Conservation (phyloP, 192 early-diverging fungal genomes). For the Obelidium mucronatum region DNA sequence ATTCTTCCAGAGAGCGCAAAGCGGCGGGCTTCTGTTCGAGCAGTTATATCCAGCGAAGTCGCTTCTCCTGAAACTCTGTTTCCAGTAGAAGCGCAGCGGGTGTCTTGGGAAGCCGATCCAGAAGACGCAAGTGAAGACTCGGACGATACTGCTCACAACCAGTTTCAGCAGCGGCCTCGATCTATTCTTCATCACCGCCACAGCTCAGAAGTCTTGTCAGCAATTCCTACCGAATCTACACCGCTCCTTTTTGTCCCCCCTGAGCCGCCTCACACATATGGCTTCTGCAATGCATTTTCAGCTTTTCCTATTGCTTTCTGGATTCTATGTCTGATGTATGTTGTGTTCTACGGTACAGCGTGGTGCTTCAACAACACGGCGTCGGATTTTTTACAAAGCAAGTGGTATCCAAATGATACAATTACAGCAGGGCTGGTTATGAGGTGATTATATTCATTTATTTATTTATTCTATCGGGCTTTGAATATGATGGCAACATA, state of each 20-base stretch:
- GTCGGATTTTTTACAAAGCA: conserved; percentile 62
- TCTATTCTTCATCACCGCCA: background rate
- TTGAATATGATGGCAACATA: conserved; percentile 6
- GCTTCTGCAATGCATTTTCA: conserved; percentile 22
- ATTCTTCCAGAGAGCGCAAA: conserved; percentile 40
- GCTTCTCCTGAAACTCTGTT: background rate
- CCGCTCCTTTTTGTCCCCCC: conserved; percentile 1
- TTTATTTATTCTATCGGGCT: background rate
- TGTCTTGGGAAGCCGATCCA: background rate
- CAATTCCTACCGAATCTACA: background rate
- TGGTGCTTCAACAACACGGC: conserved; percentile 65
- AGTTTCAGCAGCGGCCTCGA: background rate
- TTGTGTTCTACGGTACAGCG: conserved; percentile 62
- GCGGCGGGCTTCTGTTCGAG: background rate
- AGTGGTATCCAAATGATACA: conserved; percentile 63
- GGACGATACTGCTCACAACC: background rate
- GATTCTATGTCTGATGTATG: conserved; percentile 60
- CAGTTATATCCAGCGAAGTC: background rate
- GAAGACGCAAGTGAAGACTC: background rate
- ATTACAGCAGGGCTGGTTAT: conserved; percentile 60
- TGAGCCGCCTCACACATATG: background rate
- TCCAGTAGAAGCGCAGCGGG: background rate
- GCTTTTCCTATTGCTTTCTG: conserved; percentile 58
- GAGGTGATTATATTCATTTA: conserved; percentile 48
- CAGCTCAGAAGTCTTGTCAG: background rate